Evolutionary conservation across 176 grass and related monocot genomes (phyloP), one percentile per base, ranked within the genome.

Genomic region (Aechmea fasciata): DNA sequence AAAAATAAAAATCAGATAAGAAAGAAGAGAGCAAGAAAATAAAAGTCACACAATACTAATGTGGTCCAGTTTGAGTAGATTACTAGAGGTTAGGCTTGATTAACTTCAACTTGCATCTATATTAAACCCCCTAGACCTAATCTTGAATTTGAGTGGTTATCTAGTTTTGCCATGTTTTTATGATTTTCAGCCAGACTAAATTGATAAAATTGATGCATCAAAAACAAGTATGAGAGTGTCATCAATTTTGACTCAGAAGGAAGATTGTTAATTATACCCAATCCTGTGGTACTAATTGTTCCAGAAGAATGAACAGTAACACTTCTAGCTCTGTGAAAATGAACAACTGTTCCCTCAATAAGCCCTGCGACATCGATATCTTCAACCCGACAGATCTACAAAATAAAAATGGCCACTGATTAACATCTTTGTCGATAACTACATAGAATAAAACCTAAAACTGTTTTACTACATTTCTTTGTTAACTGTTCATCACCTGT

Each of bases 311-410:
- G 83, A 48, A 99, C 95, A 63, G 68, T 83, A 49, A 99, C 70
- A 75, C 80, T 94, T 82, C 90, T 78, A 71, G 90, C 87, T 65
- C 82, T 85, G 63, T 99, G 91, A 77, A 99, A 99, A 91, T 99
- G 95, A 75, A 99, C 63, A 69, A 99, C 95, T 65, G 90, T 84
- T 84, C 95, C 95, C 83, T 94, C 74, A 68, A 99, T 25, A 68
- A 91, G 84, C 69, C 95, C 95, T 72, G 79, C 84, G 22, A 99
- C 90, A 73, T 99, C 90, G 86, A 99, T 85, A 82, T 94, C 95
- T 90, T 99, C 95, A 77, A 99, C 90, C 25, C 95, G 95, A 66
- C 95, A 99, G 48, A 99, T 86, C 95, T 99, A 71, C 68, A 83
- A 85, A 69, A 64, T 4, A 10, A 61, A 23, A 55, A 71, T 24